phyloP scores from a whole-genome alignment of 805 yeast genomes.

The Yamadazyma sp. region DNA sequence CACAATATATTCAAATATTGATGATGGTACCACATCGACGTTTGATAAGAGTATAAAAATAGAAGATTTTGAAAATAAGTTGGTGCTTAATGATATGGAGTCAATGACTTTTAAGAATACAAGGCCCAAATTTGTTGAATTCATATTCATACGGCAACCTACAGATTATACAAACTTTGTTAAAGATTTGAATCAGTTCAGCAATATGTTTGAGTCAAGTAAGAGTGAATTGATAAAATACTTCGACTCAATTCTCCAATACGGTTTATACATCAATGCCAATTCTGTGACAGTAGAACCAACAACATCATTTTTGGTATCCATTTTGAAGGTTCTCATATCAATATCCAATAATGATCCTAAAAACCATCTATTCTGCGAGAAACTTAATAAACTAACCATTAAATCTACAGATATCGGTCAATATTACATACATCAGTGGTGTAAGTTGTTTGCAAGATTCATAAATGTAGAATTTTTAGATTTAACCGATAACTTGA shows the following conservation, averaged over 20 bases:
- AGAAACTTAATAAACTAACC: constrained; percentile 20
- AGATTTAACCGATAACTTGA: constrained; percentile 25
- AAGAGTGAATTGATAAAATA: constrained; percentile 14
- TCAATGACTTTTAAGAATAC: constrained; percentile 12
- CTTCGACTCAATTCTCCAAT: constrained; percentile 15
- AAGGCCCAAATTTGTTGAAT: constrained; percentile 20
- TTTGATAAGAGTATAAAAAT: constrained; percentile 15
- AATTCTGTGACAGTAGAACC: constrained; percentile 23
- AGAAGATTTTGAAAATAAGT: constrained; percentile 12
- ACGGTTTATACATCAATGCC: constrained; percentile 26
- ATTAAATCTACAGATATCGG: constrained; percentile 36
- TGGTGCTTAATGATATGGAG: constrained; percentile 8
- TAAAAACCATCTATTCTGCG: constrained; percentile 12
- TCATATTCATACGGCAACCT: constrained; percentile 18
- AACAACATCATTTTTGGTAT: constrained; percentile 30
- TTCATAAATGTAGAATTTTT: constrained; percentile 20
- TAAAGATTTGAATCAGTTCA: constrained; percentile 18
- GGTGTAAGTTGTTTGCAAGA: constrained; percentile 28
- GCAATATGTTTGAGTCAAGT: constrained; percentile 15
- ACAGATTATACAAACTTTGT: constrained; percentile 22
- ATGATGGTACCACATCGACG: constrained; percentile 4
- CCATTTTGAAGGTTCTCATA: constrained; percentile 26
- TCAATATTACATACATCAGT: constrained; percentile 23
- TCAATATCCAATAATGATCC: constrained; percentile 16
- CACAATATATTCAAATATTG: constrained; percentile 12